These are phyloP conservation scores for Martiniozyma abietophila DNA, from an alignment of 805 yeast genomes.

Conservation along the genomic window DNA sequence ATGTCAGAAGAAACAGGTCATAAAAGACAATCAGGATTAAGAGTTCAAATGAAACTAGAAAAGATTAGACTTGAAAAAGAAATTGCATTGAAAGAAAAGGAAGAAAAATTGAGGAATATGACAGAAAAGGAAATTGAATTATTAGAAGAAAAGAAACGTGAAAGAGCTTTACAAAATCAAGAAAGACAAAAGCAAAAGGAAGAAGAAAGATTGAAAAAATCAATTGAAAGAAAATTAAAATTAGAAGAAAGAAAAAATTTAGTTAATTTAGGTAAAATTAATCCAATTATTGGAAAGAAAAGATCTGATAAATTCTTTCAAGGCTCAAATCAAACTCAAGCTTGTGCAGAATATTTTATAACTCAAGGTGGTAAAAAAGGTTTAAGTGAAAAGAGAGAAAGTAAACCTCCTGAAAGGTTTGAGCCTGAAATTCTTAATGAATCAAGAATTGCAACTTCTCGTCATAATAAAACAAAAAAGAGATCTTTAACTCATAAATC, in stretches of 20 bases:
- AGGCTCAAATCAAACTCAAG: too few species aligned
- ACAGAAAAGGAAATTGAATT: slow-evolving; percentile 9
- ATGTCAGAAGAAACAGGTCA: neutral
- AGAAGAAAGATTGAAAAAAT: slow-evolving; percentile 2
- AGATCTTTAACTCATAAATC: slow-evolving; percentile 1
- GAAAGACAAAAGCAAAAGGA: slow-evolving; percentile 3
- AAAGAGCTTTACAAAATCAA: slow-evolving; percentile 1
- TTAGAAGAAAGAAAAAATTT: slow-evolving; percentile 1
- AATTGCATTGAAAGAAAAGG: neutral
- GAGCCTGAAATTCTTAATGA: slow-evolving; percentile 12
- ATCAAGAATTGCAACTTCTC: too few species aligned
- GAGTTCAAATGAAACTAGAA: slow-evolving; percentile 1
- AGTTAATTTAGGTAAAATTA: slow-evolving; percentile 1
- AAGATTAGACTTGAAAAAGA: slow-evolving; percentile 2
- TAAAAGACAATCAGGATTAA: neutral
- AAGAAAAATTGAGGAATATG: slow-evolving; percentile 12
- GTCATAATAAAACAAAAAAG: slow-evolving; percentile 1
- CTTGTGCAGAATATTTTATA: slow-evolving; percentile 19
- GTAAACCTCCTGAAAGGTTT: slow-evolving; percentile 18
- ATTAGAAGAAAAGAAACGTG: slow-evolving; percentile 7
- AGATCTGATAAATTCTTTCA: slow-evolving; percentile 15
- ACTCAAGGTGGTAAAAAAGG: slow-evolving; percentile 17
- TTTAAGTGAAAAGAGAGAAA: slow-evolving; percentile 13
- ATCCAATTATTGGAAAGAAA: neutral
- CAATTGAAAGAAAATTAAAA: neutral